phyloP scores from a whole-genome alignment of 2,329 filamentous ascomycete species.

The Venturia nashicola region DNA sequence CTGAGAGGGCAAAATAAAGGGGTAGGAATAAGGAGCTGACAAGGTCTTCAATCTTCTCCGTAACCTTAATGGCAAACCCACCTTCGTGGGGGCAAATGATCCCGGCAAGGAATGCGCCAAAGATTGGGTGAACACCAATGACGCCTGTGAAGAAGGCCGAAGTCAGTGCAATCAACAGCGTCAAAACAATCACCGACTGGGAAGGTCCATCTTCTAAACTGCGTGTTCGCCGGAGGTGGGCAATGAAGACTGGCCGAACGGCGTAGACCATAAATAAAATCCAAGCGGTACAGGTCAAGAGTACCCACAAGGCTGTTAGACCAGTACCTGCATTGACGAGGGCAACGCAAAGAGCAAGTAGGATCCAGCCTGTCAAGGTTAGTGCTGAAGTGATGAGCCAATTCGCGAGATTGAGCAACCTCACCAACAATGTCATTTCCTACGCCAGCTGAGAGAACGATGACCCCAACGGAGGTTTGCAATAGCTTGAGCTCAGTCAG shows the following conservation, averaged over 20 bases:
- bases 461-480: slow-evolving; percentile 70
- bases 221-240: slow-evolving; percentile 58
- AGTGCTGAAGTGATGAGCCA: background rate
- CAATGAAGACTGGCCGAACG: slow-evolving; percentile 63
- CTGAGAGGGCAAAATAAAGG: slow-evolving; percentile 87
- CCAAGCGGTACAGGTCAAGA: slow-evolving; percentile 65
- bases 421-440: slow-evolving; percentile 72
- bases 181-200: slow-evolving; percentile 72
- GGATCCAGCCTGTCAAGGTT: slow-evolving; percentile 56
- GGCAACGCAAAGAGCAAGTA: slow-evolving; percentile 85
- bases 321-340: slow-evolving; percentile 81
- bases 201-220: slow-evolving; percentile 80
- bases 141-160: slow-evolving; percentile 82
- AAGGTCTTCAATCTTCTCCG: slow-evolving; percentile 89
- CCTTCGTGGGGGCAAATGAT: slow-evolving; percentile 83
- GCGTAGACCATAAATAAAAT: slow-evolving; percentile 61
- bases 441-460: slow-evolving; percentile 79
- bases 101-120: slow-evolving; percentile 81
- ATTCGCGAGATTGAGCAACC: slow-evolving; percentile 12
- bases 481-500: slow-evolving; percentile 83
- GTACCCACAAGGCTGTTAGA: slow-evolving; percentile 70
- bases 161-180: slow-evolving; percentile 62
- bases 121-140: slow-evolving; percentile 89
- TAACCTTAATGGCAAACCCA: slow-evolving; percentile 80
- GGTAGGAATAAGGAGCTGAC: slow-evolving; percentile 75